Evolutionary conservation across 257 asterid species (phyloP).

Genomic region (Ajuga chamaepitys): DNA sequence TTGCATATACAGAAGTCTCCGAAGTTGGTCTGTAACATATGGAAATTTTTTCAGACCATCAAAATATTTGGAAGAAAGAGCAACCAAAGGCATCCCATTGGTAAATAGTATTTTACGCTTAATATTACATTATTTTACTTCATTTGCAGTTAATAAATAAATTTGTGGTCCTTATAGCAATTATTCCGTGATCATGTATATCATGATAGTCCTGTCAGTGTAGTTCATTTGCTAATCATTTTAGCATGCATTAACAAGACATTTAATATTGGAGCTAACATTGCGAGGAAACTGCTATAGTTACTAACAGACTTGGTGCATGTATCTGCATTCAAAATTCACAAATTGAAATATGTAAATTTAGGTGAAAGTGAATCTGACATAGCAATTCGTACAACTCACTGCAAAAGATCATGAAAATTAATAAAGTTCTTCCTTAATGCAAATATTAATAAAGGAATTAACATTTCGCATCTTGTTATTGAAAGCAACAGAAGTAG

Average conservation of each 20-base stretch:
- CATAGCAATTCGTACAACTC: background rate
- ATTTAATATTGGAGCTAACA: background rate
- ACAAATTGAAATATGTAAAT: background rate
- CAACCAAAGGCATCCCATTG: slow-evolving; percentile 77
- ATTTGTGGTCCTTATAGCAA: background rate
- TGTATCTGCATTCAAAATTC: background rate
- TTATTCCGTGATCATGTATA: too few species aligned
- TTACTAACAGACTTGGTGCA: background rate
- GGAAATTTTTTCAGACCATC: slow-evolving; percentile 85
- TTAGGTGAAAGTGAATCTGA: background rate
- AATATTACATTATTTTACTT: background rate
- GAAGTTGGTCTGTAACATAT: slow-evolving; percentile 60
- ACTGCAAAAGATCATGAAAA: background rate
- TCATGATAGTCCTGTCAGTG: background rate
- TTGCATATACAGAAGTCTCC: slow-evolving; percentile 60
- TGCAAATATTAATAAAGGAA: background rate
- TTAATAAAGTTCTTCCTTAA: background rate
- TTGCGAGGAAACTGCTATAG: background rate
- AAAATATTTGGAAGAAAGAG: slow-evolving; percentile 78
- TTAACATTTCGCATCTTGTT: background rate
- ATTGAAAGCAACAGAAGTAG: too few species aligned
- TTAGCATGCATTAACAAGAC: background rate
- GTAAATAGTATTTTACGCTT: slow-evolving; percentile 40
- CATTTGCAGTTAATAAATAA: background rate
- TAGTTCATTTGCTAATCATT: background rate